Evolutionary conservation across 345 rosid species (phyloP).

Genomic region (Pistacia vera): DNA sequence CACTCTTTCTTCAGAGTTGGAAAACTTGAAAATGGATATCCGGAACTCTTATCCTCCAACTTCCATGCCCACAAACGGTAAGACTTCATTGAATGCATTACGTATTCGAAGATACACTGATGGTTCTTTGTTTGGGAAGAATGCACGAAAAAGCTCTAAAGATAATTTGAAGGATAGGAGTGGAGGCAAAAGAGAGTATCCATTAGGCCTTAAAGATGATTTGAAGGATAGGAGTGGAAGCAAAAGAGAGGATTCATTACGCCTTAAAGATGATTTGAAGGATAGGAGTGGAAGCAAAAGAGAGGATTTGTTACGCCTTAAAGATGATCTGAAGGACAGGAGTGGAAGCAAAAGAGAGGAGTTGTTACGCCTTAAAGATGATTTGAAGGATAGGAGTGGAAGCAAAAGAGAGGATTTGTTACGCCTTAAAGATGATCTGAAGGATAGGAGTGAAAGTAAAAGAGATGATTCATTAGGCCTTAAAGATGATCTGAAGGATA

Average conservation of each 20-base stretch:
- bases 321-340: conserved; percentile 26
- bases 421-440: too few relatives aligned
- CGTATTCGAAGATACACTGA: conserved; percentile 32
- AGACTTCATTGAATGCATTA: conserved; percentile 34
- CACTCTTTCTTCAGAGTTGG: conserved; percentile 39
- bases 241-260: too few relatives aligned
- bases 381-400: conserved; percentile 19
- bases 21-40: conserved; percentile 40
- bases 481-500: conserved; percentile 28
- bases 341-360: conserved; percentile 26
- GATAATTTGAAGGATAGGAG: conserved; percentile 26
- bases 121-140: conserved; percentile 40
- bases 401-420: conserved; percentile 22
- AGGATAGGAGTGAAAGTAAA: too few relatives aligned
- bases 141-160: conserved; percentile 17
- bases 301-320: neutral
- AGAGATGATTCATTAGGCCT: too few relatives aligned
- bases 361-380: conserved; percentile 20
- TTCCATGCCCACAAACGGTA: conserved; percentile 19
- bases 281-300: too few relatives aligned
- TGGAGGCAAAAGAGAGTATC: conserved; percentile 27
- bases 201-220: conserved; percentile 14
- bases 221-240: too few relatives aligned
- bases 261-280: too few relatives aligned
- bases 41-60: conserved; percentile 36